Evolutionary conservation across 208 protist species (phyloP).

Genomic region (Trypanosoma melophagium): DNA sequence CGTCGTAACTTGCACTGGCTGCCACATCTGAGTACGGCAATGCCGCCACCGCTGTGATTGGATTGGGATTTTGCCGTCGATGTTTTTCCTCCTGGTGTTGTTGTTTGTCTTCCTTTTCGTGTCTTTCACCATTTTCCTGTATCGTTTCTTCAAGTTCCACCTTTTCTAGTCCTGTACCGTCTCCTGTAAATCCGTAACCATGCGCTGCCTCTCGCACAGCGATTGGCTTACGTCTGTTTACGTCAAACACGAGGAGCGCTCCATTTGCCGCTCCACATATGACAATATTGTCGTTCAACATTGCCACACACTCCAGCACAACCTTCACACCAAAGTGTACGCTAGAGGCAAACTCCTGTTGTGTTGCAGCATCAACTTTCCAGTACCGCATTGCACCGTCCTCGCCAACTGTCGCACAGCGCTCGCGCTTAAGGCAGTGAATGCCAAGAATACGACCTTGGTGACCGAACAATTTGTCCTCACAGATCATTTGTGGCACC

Average conservation of each 20-base stretch:
- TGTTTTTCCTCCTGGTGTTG: background rate
- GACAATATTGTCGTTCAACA: conserved; percentile 80
- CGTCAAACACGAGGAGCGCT: conserved; percentile 84
- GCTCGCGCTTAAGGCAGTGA: conserved; percentile 66
- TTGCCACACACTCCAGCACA: conserved; percentile 70
- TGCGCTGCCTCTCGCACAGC: conserved; percentile 63
- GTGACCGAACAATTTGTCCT: conserved; percentile 89
- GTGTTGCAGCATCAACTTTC: conserved; percentile 86
- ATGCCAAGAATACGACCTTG: conserved; percentile 59
- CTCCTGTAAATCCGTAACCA: conserved; percentile 73
- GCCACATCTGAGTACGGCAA: conserved; percentile 83
- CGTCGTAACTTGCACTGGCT: conserved; percentile 87
- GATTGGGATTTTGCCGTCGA: conserved; percentile 47
- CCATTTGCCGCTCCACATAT: conserved; percentile 71
- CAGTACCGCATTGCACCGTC: conserved; percentile 90
- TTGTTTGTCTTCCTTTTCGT: conserved; percentile 2
- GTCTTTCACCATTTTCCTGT: conserved; percentile 9
- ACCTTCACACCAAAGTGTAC: conserved; percentile 35
- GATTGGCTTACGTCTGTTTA: conserved; percentile 73
- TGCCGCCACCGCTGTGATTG: conserved; percentile 81
- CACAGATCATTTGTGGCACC: conserved; percentile 79
- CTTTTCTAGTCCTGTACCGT: conserved; percentile 86
- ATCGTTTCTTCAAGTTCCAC: conserved; percentile 32
- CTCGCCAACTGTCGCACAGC: conserved; percentile 76
- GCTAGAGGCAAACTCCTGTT: conserved; percentile 45